These are phyloP conservation scores for Coniferiporia weirii DNA, from an alignment of 1,284 basidiomycete species.

Conservation along the genomic window DNA sequence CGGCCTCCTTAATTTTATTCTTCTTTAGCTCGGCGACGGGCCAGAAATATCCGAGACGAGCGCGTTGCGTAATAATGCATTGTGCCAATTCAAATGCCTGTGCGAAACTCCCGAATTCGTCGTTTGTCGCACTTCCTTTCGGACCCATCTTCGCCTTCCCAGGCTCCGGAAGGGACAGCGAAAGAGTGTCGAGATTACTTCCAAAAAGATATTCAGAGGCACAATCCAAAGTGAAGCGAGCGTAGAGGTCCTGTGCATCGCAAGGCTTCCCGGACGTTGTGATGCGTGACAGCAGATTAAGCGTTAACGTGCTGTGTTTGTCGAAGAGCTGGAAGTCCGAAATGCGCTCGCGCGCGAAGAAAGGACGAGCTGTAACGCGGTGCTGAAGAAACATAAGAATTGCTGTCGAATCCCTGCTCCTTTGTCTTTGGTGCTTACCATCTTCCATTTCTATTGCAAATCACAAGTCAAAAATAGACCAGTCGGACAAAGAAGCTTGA, in stretches of 20 bases:
- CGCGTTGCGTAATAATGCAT: slow-evolving; percentile 47
- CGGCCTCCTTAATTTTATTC: slow-evolving; percentile 50
- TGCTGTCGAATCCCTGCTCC: background rate
- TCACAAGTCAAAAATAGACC: slow-evolving; percentile 8
- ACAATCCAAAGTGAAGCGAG: slow-evolving; percentile 64
- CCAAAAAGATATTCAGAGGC: slow-evolving; percentile 71
- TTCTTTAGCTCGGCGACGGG: slow-evolving; percentile 58
- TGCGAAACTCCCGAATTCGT: slow-evolving; percentile 57
- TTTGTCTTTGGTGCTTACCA: slow-evolving; percentile 29
- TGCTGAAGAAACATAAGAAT: slow-evolving; percentile 37
- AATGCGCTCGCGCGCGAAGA: slow-evolving; percentile 65
- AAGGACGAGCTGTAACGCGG: slow-evolving; percentile 63
- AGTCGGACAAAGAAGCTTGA: slow-evolving; percentile 12
- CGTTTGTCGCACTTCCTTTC: slow-evolving; percentile 56
- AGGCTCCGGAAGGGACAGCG: slow-evolving; percentile 46
- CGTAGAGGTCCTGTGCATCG: slow-evolving; percentile 63
- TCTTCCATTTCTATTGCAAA: slow-evolving; percentile 43
- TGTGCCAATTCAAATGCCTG: slow-evolving; percentile 61
- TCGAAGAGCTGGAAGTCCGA: slow-evolving; percentile 68
- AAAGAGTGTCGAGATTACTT: slow-evolving; percentile 54
- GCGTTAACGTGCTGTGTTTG: slow-evolving; percentile 41
- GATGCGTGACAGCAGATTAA: slow-evolving; percentile 43
- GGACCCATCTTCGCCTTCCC: slow-evolving; percentile 41
- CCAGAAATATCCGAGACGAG: slow-evolving; percentile 58
- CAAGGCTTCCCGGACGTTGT: slow-evolving; percentile 37